Evolutionary conservation across 164 flowering plant genomes (phyloP), one percentile per base, ranked within the genome.

Genomic region (Litsea cubeba): DNA sequence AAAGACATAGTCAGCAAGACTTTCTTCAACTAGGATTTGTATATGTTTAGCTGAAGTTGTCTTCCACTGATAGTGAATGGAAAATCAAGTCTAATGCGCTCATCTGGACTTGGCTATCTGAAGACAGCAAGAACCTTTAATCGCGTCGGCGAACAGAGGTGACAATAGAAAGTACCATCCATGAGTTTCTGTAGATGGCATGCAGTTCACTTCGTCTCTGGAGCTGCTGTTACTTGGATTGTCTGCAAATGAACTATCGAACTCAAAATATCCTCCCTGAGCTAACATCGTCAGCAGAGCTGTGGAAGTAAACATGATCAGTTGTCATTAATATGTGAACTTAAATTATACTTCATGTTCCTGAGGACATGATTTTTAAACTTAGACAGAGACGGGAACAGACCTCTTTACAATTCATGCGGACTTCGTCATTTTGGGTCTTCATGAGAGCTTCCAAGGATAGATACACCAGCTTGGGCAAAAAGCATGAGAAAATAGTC

Each of bases 41-140:
- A 81, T 79, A 62, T 81, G 83, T 75, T 84, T 83, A 68, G 51
- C 49, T 6, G 84, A 71, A 63, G 68, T 71, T 50, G 72, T n/a
- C 78, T 76, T 80, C 88, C 28, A 79, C 72, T 71, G 93, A 90
- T 76, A 93, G 73, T 81, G 85, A 90, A 74, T 85, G 79, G 76
- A 83, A 79, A 11, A 92, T 78, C 63, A 95, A 84, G 72, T 92
- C 90, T 60, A 95, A 64, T 46, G 97, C 79, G 75, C 91, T 81
- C 65, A 81, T 82, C 78, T 93, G 99, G 69, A 95, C 92, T 83
- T 90, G 84, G 62, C 71, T 83, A 74, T 94, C 94, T 11, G 97
- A 88, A 65, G 99, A 93, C 69, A 95, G 93, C 78, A 95, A n/a
- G 99, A 90, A 24, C 93, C 97, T 85, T 95, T 93, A 40, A 93